Percentiles rank a stretch among this genome's conserved stretches.
These are phyloP conservation scores for Pichia kluyveri DNA, from an alignment of 805 yeast species.

Conservation along the genomic window DNA sequence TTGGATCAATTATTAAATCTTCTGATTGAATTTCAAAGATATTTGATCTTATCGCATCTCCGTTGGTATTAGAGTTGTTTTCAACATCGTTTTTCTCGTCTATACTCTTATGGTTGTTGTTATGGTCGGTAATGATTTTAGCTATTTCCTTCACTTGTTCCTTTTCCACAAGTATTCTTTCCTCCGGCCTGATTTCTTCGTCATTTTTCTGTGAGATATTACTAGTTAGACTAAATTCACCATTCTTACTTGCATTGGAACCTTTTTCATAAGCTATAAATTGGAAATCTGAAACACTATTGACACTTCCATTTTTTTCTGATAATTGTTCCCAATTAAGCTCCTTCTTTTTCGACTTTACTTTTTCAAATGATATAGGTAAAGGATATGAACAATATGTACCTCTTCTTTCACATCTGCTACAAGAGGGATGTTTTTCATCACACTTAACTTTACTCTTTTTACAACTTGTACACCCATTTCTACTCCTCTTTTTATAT, in stretches of 20 bases:
- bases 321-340: background rate
- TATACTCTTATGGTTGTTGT: too few relatives aligned
- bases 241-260: background rate
- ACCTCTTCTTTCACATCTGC: constrained; percentile 8
- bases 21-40: background rate
- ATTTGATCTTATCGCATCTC: too few relatives aligned
- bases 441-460: constrained; percentile 19
- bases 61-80: too few relatives aligned
- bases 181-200: too few relatives aligned
- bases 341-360: background rate
- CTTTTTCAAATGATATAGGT: background rate
- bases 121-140: too few relatives aligned
- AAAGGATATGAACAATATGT: constrained; percentile 1
- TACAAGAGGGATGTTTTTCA: constrained; percentile 15
- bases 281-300: background rate
- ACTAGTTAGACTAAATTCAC: background rate
- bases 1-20: background rate
- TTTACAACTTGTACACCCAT: constrained; percentile 11
- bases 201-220: too few relatives aligned
- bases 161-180: too few relatives aligned
- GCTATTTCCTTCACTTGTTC: too few relatives aligned
- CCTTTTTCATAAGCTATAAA: background rate
- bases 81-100: too few relatives aligned
- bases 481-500: constrained; percentile 2
- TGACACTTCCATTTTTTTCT: background rate